phyloP scores from a whole-genome alignment of 768 basidiomycete species.

The Dictyophora rubrovolvata region DNA sequence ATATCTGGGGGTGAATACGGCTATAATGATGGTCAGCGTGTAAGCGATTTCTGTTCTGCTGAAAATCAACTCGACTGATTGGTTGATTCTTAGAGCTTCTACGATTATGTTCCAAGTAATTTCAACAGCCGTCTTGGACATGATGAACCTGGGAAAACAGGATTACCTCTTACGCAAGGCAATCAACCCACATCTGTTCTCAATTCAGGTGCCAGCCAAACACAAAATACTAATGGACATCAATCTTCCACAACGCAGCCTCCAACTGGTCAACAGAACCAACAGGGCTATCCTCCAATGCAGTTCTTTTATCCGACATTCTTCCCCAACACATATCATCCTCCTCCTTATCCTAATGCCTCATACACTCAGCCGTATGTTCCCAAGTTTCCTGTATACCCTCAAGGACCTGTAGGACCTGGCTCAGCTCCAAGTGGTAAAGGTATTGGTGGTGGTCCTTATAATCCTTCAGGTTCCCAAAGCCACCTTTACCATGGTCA shows the following conservation, averaged over 20 bases:
- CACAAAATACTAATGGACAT: slow-evolving; percentile 5
- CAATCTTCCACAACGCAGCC: slow-evolving; percentile 4
- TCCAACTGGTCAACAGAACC: slow-evolving; percentile 16
- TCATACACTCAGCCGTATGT: slow-evolving; percentile 31
- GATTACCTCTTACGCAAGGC: slow-evolving; percentile 49
- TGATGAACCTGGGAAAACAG: slow-evolving; percentile 58
- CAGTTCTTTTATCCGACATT: slow-evolving; percentile 63
- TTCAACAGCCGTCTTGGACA: slow-evolving; percentile 63
- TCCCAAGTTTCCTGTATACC: slow-evolving; percentile 55
- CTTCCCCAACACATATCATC: slow-evolving; percentile 33
- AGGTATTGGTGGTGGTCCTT: slow-evolving; percentile 40
- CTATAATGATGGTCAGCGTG: slow-evolving; percentile 58
- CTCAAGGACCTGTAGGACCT: slow-evolving; percentile 56
- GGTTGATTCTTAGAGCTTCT: slow-evolving; percentile 46
- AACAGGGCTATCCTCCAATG: slow-evolving; percentile 37
- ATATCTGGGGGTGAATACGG: slow-evolving; percentile 42
- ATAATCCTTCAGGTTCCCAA: slow-evolving; percentile 5
- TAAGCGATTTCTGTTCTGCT: slow-evolving; percentile 26
- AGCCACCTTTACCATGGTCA: slow-evolving; percentile 7
- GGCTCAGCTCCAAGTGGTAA: slow-evolving; percentile 59
- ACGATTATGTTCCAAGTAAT: slow-evolving; percentile 54
- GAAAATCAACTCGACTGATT: slow-evolving; percentile 9
- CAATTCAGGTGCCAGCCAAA: not conserved
- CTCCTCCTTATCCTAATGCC: slow-evolving; percentile 47
- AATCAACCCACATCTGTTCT: slow-evolving; percentile 22